Evolutionary conservation across 805 yeast species (phyloP), one percentile per base, ranked within the genome.

Genomic region (Candida xyloterini): DNA sequence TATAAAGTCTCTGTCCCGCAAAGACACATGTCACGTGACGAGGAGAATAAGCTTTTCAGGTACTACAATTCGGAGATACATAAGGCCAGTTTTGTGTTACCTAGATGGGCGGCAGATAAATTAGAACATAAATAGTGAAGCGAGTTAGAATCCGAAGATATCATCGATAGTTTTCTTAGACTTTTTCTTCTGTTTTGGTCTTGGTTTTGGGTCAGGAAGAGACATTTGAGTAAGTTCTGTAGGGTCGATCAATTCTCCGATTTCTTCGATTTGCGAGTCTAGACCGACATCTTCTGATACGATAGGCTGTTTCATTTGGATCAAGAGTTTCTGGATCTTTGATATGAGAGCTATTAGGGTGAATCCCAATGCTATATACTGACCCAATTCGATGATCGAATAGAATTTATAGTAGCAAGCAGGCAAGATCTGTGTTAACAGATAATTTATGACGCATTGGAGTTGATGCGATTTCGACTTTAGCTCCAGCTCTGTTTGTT

Each of bases 331-430:
- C 29, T 67, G 58, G 8, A 84, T 51, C 37, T 71, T 68, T 2
- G 84, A 71, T 27, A 78, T 50, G 14, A 66, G 37, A 0, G 84
- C 95, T 3, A 86, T 53, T 27, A 87, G 59, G 0, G 84, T 76
- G 46, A 88, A 70, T 2, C 95, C 95, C 10, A 88, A 57, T 1
- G 81, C 73, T 6, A 86, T 70, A 53, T 84, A 88, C 54, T 89
- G 95, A 0, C 90, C 95, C 43, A 80, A 68, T 1, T 83, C 79
- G 7, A 88, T 68, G 1, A 88, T 71, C 1, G 80, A 74, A 57
- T 82, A 80, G 52, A 85, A 83, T 10, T 75, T 73, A 42, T 74
- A 71, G 57, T 75, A 81, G 21, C 82, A 75, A 22, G 63, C 62
- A 6, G 71, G 73, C 0, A 78, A 51, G 3, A 67, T 51, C 42